Evolutionary conservation across 352 stramenopile species (phyloP).

Genomic region (Pythium periplocum): DNA sequence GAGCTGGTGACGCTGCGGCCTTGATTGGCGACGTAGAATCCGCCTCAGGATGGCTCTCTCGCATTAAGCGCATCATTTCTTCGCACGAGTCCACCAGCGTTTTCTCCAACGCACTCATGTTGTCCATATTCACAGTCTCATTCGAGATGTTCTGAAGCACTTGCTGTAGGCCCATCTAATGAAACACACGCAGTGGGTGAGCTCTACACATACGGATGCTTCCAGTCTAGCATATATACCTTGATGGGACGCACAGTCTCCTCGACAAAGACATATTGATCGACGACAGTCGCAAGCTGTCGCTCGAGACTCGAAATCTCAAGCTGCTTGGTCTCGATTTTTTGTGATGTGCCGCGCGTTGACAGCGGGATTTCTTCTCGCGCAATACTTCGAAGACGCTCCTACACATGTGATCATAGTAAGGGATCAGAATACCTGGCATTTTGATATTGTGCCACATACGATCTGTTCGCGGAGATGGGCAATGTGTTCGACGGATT

Average conservation of each 20-base stretch:
- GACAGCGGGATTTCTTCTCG: slow-evolving; percentile 53
- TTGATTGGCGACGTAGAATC: too few relatives aligned
- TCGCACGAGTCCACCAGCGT: slow-evolving; percentile 57
- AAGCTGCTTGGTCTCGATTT: slow-evolving; percentile 63
- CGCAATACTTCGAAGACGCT: slow-evolving; percentile 39
- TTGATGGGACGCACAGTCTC: slow-evolving; percentile 74
- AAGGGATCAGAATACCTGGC: neutral
- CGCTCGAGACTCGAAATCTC: slow-evolving; percentile 60
- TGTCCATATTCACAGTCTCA: slow-evolving; percentile 62
- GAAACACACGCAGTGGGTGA: neutral
- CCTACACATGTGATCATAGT: slow-evolving; percentile 15
- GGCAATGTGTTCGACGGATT: slow-evolving; percentile 48
- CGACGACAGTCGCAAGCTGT: slow-evolving; percentile 56
- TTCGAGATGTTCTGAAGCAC: slow-evolving; percentile 74
- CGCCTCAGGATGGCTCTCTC: slow-evolving; percentile 14
- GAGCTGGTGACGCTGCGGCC: too few relatives aligned
- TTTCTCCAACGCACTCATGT: slow-evolving; percentile 52
- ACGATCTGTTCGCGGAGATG: slow-evolving; percentile 59
- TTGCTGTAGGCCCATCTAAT: slow-evolving; percentile 74
- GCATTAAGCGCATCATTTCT: slow-evolving; percentile 71
- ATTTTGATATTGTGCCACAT: slow-evolving; percentile 3
- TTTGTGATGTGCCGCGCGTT: slow-evolving; percentile 57
- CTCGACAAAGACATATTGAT: slow-evolving; percentile 83
- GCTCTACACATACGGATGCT: neutral
- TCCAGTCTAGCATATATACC: slow-evolving; percentile 16